Conservation (phyloP, 1,284 basidiomycete species). For the Malassezia pachydermatis region DNA sequence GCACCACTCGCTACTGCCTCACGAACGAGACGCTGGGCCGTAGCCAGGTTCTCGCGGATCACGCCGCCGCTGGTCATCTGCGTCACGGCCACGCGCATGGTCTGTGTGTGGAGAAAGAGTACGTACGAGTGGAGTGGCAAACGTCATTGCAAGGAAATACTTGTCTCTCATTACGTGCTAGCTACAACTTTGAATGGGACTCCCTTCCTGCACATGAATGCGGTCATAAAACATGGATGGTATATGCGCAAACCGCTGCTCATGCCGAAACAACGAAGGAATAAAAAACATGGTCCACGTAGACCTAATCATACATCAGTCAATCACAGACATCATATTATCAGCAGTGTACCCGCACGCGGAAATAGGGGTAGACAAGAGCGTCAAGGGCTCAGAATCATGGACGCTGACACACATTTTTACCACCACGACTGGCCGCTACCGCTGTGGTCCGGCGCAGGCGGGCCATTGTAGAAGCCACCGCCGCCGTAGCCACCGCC, state of each 20-base stretch:
- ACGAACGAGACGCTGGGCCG: constrained; percentile 37
- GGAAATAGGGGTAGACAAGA: no score
- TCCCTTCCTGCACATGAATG: constrained; percentile 11
- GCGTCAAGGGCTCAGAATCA: background rate
- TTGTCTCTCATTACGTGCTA: background rate
- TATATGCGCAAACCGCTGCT: constrained; percentile 19
- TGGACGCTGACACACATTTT: background rate
- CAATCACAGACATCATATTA: no score
- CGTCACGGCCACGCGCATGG: constrained; percentile 38
- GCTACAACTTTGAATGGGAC: constrained; percentile 1
- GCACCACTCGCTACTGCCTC: constrained; percentile 44
- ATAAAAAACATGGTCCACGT: background rate
- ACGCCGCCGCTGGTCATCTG: constrained; percentile 34
- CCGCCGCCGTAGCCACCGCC: constrained; percentile 23
- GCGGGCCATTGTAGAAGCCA: constrained; percentile 18
- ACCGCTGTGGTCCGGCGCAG: constrained; percentile 15
- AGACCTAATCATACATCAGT: constrained; percentile 15
- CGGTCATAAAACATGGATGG: constrained; percentile 11
- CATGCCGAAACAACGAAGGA: constrained; percentile 14
- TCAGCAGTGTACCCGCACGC: no score
- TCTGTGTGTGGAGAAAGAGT: constrained; percentile 5
- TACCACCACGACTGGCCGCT: constrained; percentile 20
- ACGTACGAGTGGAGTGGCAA: background rate
- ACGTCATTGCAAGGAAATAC: background rate
- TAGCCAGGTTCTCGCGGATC: constrained; percentile 34